A percentile compares a stretch with the other conserved stretches of the same genome.
Evolutionary conservation across 495 filamentous ascomycete genomes (phyloP).

Genomic region (Pyrenopolyporus hunteri): DNA sequence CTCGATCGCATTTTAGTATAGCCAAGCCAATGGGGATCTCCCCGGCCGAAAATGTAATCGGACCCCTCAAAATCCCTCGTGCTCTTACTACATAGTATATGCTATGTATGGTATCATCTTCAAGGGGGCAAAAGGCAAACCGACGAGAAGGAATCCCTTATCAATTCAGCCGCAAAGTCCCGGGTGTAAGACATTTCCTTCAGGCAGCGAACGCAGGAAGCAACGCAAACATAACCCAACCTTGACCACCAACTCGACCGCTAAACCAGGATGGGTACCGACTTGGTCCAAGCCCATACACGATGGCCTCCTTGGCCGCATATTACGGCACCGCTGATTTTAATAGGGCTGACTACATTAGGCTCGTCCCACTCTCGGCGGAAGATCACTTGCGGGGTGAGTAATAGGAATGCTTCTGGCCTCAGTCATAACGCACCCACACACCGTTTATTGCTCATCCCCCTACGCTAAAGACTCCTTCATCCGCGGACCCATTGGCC

Average conservation of each 20-base stretch:
- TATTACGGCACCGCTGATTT: conserved; percentile 26
- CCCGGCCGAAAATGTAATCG: too few species aligned
- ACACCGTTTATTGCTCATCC: conserved; percentile 29
- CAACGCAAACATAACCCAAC: conserved; percentile 15
- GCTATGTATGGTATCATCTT: background rate
- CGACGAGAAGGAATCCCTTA: background rate
- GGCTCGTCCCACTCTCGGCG: conserved; percentile 15
- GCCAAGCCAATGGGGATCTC: background rate
- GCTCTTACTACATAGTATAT: too few species aligned
- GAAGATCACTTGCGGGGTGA: conserved; percentile 37
- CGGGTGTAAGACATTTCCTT: conserved; percentile 7
- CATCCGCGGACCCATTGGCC: conserved; percentile 20
- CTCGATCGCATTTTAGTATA: too few species aligned
- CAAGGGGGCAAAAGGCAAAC: conserved; percentile 1
- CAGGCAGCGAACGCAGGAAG: conserved; percentile 22
- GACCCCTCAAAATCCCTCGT: background rate
- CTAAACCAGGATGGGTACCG: conserved; percentile 22
- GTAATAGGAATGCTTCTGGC: conserved; percentile 25
- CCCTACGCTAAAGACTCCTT: conserved; percentile 15
- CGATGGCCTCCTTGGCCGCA: conserved; percentile 27
- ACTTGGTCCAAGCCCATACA: conserved; percentile 3
- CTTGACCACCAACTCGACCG: background rate
- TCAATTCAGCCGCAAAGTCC: background rate
- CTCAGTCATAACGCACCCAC: too few species aligned
- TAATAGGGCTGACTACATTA: conserved; percentile 34